These are phyloP conservation scores for Wickerhamomyces canadensis DNA, from an alignment of 805 yeast genomes.

Conservation along the genomic window DNA sequence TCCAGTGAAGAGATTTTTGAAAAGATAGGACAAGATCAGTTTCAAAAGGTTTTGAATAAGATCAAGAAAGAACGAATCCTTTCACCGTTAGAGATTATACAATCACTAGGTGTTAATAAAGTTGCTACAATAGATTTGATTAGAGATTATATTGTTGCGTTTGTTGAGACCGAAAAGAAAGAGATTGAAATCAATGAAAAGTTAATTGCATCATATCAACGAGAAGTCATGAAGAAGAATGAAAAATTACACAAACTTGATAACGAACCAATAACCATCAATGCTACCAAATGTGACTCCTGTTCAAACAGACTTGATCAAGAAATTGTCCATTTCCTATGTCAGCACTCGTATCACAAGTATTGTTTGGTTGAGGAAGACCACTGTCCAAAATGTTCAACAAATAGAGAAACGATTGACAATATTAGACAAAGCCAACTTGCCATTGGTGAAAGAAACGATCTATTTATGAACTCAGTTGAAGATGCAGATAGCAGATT, in stretches of 20 bases:
- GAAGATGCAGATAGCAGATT: conserved; percentile 52
- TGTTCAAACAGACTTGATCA: conserved; percentile 47
- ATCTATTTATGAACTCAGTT: conserved; percentile 55
- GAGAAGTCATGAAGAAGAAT: conserved; percentile 55
- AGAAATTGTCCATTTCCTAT: conserved; percentile 79
- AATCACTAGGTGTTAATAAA: conserved; percentile 54
- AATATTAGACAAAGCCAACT: conserved; percentile 55
- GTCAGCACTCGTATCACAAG: conserved; percentile 83
- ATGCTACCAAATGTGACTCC: conserved; percentile 22
- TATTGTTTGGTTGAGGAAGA: conserved; percentile 58
- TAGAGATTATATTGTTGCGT: conserved; percentile 59
- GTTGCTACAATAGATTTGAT: conserved; percentile 68
- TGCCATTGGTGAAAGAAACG: conserved; percentile 55
- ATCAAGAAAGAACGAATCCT: conserved; percentile 49
- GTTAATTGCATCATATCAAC: conserved; percentile 60
- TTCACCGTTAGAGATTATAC: conserved; percentile 75
- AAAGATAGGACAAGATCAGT: conserved; percentile 45
- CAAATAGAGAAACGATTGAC: conserved; percentile 62
- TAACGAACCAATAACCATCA: conserved; percentile 33
- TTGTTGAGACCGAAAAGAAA: conserved; percentile 50
- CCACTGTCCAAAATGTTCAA: conserved; percentile 72
- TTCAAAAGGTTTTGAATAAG: conserved; percentile 43
- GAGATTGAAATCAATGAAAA: conserved; percentile 67
- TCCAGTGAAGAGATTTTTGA: conserved; percentile 48
- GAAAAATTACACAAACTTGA: conserved; percentile 45